phyloP scores from a whole-genome alignment of 2,329 filamentous ascomycete genomes.

The Tolypocladium amazonense region DNA sequence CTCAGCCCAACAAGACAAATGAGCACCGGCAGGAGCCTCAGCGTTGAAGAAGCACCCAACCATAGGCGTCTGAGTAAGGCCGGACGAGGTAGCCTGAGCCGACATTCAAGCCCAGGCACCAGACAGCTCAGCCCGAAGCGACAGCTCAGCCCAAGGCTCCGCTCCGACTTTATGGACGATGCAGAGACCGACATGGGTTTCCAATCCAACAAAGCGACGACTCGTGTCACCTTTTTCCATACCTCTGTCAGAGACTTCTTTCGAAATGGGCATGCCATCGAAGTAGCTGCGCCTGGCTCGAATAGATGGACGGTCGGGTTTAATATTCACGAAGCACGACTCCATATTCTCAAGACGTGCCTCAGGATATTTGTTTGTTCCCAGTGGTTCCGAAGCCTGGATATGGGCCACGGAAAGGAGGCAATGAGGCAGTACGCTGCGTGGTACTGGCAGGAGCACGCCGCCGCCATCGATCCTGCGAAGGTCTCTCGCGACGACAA shows the following conservation, averaged over 20 bases:
- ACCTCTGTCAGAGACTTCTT: conserved; percentile 28
- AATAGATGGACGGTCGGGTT: conserved; percentile 20
- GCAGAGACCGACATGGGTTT: conserved; percentile 24
- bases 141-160: conserved; percentile 14
- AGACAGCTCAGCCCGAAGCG: conserved; percentile 9
- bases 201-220: conserved; percentile 29
- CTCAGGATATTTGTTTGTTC: conserved; percentile 27
- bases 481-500: conserved; percentile 18
- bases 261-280: conserved; percentile 17
- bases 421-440: conserved; percentile 28
- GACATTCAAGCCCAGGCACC: conserved; percentile 13
- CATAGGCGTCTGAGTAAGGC: conserved; percentile 4
- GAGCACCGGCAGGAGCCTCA: conserved; percentile 4
- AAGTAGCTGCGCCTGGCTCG: conserved; percentile 2
- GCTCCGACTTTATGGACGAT: conserved; percentile 19
- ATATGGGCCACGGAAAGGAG: conserved; percentile 15
- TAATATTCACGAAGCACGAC: conserved; percentile 19
- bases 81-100: conserved; percentile 2
- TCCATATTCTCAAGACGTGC: conserved; percentile 27
- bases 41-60: conserved; percentile 2
- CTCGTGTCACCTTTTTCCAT: conserved; percentile 28
- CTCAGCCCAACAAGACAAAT: conserved; percentile 8
- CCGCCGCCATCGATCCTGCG: conserved; percentile 20
- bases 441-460: conserved; percentile 34
- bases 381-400: conserved; percentile 15